Conservation (phyloP, 768 basidiomycete genomes). For the Kondoa malvinella region DNA sequence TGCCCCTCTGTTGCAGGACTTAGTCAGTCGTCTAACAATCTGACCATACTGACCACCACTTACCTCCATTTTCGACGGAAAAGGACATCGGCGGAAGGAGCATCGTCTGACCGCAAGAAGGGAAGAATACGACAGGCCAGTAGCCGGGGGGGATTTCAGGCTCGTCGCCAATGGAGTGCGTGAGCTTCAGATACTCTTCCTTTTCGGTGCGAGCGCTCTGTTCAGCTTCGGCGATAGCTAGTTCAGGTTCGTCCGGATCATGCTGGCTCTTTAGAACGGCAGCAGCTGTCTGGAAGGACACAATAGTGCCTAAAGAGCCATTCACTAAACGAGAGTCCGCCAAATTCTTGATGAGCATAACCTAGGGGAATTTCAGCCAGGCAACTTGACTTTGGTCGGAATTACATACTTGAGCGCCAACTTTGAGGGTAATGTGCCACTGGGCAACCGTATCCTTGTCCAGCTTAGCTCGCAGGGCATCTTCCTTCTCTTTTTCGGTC, state of each 20-base stretch:
- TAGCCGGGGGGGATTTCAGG: neutral
- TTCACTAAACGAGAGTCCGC: conserved; percentile 63
- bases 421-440: conserved; percentile 45
- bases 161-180: neutral
- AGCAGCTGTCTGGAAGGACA: conserved; percentile 42
- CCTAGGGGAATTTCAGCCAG: too few species aligned
- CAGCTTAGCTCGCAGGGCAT: too few species aligned
- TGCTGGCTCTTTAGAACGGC: conserved; percentile 31
- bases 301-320: conserved; percentile 72
- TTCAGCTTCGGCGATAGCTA: neutral
- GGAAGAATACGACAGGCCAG: neutral
- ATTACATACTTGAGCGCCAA: conserved; percentile 70
- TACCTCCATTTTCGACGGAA: neutral
- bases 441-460: conserved; percentile 11
- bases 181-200: neutral
- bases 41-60: too few species aligned
- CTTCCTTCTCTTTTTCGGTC: too few species aligned
- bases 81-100: neutral
- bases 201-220: neutral
- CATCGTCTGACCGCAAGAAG: neutral
- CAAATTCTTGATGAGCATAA: conserved; percentile 84
- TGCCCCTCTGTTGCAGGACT: too few species aligned
- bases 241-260: neutral
- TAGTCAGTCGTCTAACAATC: too few species aligned
- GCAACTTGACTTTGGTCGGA: too few species aligned